These are phyloP conservation scores for Yamadazyma trypodendri DNA, from an alignment of 1,139 yeast species.

Conservation along the genomic window DNA sequence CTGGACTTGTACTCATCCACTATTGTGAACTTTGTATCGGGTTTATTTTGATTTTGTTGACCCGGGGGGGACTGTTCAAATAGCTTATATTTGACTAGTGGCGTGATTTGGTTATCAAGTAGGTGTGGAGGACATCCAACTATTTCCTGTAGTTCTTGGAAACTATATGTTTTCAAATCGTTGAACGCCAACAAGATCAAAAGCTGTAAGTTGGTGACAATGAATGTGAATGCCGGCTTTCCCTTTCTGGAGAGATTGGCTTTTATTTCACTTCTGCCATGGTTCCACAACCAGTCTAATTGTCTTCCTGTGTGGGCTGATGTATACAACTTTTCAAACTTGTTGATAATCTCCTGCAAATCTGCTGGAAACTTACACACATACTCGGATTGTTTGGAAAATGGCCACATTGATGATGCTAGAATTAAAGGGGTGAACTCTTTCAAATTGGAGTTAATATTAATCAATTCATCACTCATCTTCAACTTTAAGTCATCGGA, in stretches of 20 bases:
- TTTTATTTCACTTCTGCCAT: conserved; percentile 87
- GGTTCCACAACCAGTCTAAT: conserved; percentile 94
- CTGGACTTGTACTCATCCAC: conserved; percentile 84
- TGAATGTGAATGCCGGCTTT: conserved; percentile 77
- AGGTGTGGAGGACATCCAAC: conserved; percentile 68
- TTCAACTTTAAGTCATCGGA: conserved; percentile 73
- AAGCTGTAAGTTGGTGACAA: conserved; percentile 83
- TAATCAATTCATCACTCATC: conserved; percentile 54
- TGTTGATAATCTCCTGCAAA: conserved; percentile 61
- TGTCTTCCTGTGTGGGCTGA: conserved; percentile 84
- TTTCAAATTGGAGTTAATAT: conserved; percentile 37
- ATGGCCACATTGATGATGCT: conserved; percentile 92
- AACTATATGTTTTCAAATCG: conserved; percentile 56
- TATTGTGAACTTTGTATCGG: conserved; percentile 64
- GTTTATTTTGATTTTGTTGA: conserved; percentile 42
- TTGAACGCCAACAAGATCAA: conserved; percentile 82
- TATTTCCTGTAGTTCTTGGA: conserved; percentile 58
- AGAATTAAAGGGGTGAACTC: conserved; percentile 76
- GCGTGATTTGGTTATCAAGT: conserved; percentile 72
- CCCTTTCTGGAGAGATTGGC: conserved; percentile 85
- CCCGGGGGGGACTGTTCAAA: conserved; percentile 65
- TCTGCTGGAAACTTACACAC: conserved; percentile 48
- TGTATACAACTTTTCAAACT: conserved; percentile 67
- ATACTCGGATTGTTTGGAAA: conserved; percentile 46
- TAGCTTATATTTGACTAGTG: conserved; percentile 77